Evolutionary conservation across 371 early-diverging fungal genomes (phyloP).

Genomic region (Mucor racemosus): DNA sequence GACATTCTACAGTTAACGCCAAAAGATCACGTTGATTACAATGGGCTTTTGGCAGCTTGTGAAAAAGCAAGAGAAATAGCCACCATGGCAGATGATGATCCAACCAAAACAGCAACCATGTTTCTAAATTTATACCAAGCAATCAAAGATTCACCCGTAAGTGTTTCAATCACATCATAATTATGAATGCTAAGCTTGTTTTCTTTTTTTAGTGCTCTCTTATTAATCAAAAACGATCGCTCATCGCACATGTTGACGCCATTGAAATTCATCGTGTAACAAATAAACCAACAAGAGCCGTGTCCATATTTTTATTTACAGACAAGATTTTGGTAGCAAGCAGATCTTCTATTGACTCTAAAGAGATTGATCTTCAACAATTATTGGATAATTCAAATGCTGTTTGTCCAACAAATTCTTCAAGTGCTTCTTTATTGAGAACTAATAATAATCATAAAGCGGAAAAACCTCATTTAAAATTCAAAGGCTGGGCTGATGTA

Average conservation of each 20-base stretch:
- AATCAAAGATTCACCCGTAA: slow-evolving; percentile 42
- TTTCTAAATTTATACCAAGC: slow-evolving; percentile 32
- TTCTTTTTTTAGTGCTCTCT: slow-evolving; percentile 36
- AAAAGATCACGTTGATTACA: slow-evolving; percentile 38
- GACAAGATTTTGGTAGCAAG: slow-evolving; percentile 51
- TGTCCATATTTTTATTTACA: slow-evolving; percentile 50
- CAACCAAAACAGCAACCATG: slow-evolving; percentile 46
- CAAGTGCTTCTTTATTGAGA: slow-evolving; percentile 1
- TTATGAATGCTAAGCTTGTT: neutral
- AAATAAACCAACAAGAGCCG: slow-evolving; percentile 40
- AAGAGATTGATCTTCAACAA: slow-evolving; percentile 24
- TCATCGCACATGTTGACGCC: slow-evolving; percentile 49
- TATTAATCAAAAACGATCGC: slow-evolving; percentile 44
- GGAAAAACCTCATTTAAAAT: slow-evolving; percentile 32
- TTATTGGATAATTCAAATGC: slow-evolving; percentile 1
- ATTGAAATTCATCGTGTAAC: slow-evolving; percentile 46
- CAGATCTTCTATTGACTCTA: slow-evolving; percentile 41
- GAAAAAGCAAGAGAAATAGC: slow-evolving; percentile 44
- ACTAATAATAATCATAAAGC: neutral
- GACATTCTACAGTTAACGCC: slow-evolving; percentile 43
- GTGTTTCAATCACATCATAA: neutral
- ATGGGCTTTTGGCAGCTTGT: slow-evolving; percentile 36
- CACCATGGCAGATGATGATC: slow-evolving; percentile 49
- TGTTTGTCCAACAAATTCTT: neutral
- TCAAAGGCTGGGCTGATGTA: slow-evolving; percentile 56